Conservation (phyloP, 148 eudicot genomes). For the Rhododendron ovatum region DNA sequence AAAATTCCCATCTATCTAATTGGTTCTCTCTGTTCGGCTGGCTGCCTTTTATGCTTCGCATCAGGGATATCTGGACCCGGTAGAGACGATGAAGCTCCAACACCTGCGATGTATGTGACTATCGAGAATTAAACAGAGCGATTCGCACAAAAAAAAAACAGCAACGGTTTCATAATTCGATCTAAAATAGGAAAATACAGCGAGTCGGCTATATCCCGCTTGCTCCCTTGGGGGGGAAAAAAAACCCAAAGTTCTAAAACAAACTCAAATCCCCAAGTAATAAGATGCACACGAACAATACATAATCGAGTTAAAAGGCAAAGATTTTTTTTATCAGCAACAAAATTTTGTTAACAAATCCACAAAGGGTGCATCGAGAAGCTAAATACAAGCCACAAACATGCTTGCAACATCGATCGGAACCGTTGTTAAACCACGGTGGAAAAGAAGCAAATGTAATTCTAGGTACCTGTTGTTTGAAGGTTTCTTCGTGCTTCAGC, state of each 20-base stretch:
- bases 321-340: no score
- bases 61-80: slow-evolving; percentile 59
- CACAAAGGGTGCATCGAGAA: no score
- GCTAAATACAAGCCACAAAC: background rate
- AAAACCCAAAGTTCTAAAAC: no score
- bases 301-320: no score
- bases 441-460: background rate
- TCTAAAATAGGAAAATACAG: no score
- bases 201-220: background rate
- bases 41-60: slow-evolving; percentile 37
- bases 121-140: background rate
- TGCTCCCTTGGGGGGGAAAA: no score
- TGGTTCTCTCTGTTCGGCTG: slow-evolving; percentile 17
- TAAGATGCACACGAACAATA: no score
- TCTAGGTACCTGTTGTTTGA: slow-evolving; percentile 68
- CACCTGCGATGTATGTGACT: slow-evolving; percentile 36
- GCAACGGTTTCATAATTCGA: background rate
- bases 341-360: no score
- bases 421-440: background rate
- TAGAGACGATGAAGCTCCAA: slow-evolving; percentile 86
- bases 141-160: background rate
- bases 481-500: slow-evolving; percentile 86
- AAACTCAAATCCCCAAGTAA: no score
- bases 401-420: background rate
- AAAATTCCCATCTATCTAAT: slow-evolving; percentile 10